Evolutionary conservation across 2,329 filamentous ascomycete genomes (phyloP), one percentile per base, ranked within the genome.

Genomic region (Chaetothyriales sp.): DNA sequence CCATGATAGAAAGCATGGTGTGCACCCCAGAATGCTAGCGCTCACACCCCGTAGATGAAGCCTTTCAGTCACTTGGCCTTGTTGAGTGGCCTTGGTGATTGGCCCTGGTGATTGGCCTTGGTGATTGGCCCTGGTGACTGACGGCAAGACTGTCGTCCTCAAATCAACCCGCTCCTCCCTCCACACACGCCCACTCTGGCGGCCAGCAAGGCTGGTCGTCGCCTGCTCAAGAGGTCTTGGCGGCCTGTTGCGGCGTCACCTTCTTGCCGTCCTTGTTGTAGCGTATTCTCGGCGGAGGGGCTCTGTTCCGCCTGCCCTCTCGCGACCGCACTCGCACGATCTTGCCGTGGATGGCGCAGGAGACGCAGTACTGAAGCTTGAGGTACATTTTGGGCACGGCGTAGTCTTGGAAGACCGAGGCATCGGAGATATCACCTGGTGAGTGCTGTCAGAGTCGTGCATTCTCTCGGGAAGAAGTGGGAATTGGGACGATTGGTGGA

Each of bases 221-320:
- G 10, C 5, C 5, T 44, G 57, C 60, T 58, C 64, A 60, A 46
- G 73, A 67, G 66, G 77, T 76, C 77, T 86, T 87, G 68, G 80
- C 78, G 64, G 78, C 77, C 76, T 88, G 83, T 70, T 85, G 85
- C 64, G 90, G 89, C 73, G 83, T 85, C 72, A 98, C 83, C 86
- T 98, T 98, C 89, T 98, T 98, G 81, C 89, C 90, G 71, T 98
- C 92, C 85, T 97, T 95, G 86, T 98, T 98, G 88, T 94, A 98
- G 69, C 92, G 82, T 69, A 98, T 89, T 72, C 92, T 83, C 70
- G 92, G 92, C 65, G 92, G 92, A 68, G 92, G 94, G 68, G 90
- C 90, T 74, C 92, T 88, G 87, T 98, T 98, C 77, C 92, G 92
- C 74, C 92, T 90, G 68, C 94, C 92, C 70, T 86, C 89, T 65